Evolutionary conservation across 164 flowering plant genomes (phyloP), one percentile per base, ranked within the genome.

Genomic region (Vitis rotundifolia): DNA sequence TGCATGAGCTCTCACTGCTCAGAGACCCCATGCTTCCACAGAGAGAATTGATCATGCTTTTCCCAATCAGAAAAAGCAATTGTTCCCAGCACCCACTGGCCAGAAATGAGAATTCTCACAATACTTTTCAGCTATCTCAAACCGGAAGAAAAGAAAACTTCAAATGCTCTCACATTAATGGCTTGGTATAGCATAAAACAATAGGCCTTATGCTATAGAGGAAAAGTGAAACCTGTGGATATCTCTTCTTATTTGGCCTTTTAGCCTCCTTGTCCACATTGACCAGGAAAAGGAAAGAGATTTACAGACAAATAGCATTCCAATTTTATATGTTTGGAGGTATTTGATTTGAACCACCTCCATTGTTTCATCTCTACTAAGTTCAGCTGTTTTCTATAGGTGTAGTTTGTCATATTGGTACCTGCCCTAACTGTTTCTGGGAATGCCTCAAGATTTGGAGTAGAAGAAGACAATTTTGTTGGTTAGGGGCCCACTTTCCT

Each of bases 1-100:
- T 64, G 68, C 70, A 59, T 51, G 84, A 78, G 63, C 49, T 72
- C 50, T 79, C 84, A 59, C 71, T 81, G 76, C 79, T 86, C 8
- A 79, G 66, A 15, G 77, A 59, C 22, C 83, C 88, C 81, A 81
- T 70, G 78, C 77, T 83, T 22, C 85, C 88, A 74, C 85, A 84
- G 3, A 79, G 76, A 56, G 88, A 80, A 69, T 85, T 82, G 11
- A 84, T 83, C 87, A 82, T 86, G 19, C 66, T 69, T 28, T 66
- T 57, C 56, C 22, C n/a, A 8, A 64, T 9, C n/a, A 53, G 55
- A 12, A 53, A 53, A 12, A 53, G n/a, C n/a, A 3, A 37, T 6
- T 37, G 6, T 37, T 37, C 7, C 26, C 44, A 37, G 44, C 6
- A 37, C 44, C 44, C 44, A 37, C 44, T 5, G 44, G 6, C 44